phyloP scores from a whole-genome alignment of 1,284 basidiomycete genomes.

The Melampsora americana region DNA sequence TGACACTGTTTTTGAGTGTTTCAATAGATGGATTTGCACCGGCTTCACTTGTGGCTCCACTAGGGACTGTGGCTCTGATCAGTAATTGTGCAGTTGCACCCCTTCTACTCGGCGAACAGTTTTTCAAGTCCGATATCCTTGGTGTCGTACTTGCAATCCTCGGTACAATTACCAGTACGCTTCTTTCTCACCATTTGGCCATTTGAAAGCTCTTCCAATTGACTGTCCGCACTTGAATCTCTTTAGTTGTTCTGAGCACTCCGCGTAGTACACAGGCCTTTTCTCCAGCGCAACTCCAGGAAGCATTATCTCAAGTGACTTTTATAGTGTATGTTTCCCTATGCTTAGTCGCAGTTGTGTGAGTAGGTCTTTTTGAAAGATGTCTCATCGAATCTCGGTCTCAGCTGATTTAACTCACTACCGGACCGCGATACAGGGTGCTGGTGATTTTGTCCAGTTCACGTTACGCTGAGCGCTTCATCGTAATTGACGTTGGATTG shows the following conservation, averaged over 20 bases:
- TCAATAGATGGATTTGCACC: slow-evolving; percentile 69
- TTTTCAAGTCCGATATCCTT: slow-evolving; percentile 69
- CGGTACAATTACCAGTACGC: slow-evolving; percentile 49
- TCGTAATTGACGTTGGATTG: slow-evolving; percentile 80
- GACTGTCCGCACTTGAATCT: neutral
- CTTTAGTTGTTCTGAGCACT: slow-evolving; percentile 34
- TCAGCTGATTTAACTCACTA: neutral
- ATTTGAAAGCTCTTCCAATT: slow-evolving; percentile 38
- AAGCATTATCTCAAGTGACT: slow-evolving; percentile 48
- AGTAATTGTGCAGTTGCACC: slow-evolving; percentile 94
- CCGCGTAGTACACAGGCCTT: slow-evolving; percentile 42
- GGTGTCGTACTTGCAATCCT: slow-evolving; percentile 59
- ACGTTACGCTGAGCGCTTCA: slow-evolving; percentile 65
- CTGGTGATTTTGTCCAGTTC: slow-evolving; percentile 64
- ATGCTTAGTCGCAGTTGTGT: slow-evolving; percentile 45
- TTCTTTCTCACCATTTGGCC: slow-evolving; percentile 62
- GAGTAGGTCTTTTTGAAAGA: neutral
- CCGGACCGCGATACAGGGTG: slow-evolving; percentile 58
- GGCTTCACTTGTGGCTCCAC: slow-evolving; percentile 87
- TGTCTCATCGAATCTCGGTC: no score
- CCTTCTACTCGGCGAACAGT: slow-evolving; percentile 62
- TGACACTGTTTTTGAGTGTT: slow-evolving; percentile 7
- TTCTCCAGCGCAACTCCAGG: slow-evolving; percentile 48
- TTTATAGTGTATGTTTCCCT: slow-evolving; percentile 50
- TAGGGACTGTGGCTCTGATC: slow-evolving; percentile 71